Conservation (phyloP, 1,284 basidiomycete genomes). For the Ganoderma lingzhi region DNA sequence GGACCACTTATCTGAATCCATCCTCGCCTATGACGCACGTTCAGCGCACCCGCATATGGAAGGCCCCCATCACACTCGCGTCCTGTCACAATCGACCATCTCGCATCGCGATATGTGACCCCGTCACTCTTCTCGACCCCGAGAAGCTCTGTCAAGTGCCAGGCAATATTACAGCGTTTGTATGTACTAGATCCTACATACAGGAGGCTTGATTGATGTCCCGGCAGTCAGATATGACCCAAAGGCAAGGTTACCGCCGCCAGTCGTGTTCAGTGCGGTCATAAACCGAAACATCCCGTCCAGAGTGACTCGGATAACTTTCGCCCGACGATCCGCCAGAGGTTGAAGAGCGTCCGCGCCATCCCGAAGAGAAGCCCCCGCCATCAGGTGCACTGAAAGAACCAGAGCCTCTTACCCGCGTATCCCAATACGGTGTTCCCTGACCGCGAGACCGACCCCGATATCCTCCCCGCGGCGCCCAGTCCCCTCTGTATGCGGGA, state of each 20-base stretch:
- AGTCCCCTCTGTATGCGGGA: constrained; percentile 5
- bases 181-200: not conserved
- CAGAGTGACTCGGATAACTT: not conserved
- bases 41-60: constrained; percentile 26
- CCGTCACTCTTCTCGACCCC: not conserved
- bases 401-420: not conserved
- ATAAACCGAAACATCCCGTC: not conserved
- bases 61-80: constrained; percentile 30
- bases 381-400: too few relatives aligned
- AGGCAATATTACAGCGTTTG: not conserved
- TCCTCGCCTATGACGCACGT: constrained; percentile 33
- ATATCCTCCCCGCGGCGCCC: constrained; percentile 13
- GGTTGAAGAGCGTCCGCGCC: not conserved
- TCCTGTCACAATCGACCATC: constrained; percentile 27
- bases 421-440: constrained; percentile 17
- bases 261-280: constrained; percentile 2
- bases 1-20: not conserved
- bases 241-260: not conserved
- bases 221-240: not conserved
- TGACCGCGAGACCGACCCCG: constrained; percentile 4
- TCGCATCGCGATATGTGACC: constrained; percentile 16
- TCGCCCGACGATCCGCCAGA: not conserved
- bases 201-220: too few relatives aligned
- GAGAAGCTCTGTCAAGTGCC: not conserved
- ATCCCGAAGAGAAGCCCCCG: not conserved